phyloP scores from a whole-genome alignment of 2,329 filamentous ascomycete species.

The Penicillium sp. region DNA sequence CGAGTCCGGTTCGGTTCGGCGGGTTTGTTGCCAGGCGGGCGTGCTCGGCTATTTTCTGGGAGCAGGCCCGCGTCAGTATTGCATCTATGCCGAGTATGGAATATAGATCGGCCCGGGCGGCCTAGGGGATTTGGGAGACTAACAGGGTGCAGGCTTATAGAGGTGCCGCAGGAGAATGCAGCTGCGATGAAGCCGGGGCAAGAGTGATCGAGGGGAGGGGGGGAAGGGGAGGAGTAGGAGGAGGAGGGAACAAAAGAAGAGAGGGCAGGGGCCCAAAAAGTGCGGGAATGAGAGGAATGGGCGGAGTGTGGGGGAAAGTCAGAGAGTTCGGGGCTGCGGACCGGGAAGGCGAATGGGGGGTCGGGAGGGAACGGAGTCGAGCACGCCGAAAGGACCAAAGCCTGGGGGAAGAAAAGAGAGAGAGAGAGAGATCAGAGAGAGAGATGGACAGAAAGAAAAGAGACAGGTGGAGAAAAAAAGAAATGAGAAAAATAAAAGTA shows the following conservation, averaged over 20 bases:
- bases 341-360: conserved; percentile 26
- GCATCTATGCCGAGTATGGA: conserved; percentile 13
- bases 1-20: not conserved
- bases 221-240: conserved; percentile 9
- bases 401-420: not conserved
- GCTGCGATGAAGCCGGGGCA: conserved; percentile 2
- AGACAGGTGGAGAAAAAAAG: not conserved
- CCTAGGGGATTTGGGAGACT: not conserved
- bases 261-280: conserved; percentile 8
- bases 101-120: not conserved
- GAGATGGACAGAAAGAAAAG: not conserved
- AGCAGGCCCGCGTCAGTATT: conserved; percentile 13
- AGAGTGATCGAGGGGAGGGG: conserved; percentile 5
- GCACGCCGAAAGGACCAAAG: conserved; percentile 2
- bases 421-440: not conserved
- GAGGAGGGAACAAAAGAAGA: not conserved
- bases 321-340: conserved; percentile 34
- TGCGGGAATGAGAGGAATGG: conserved; percentile 32
- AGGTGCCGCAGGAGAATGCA: not conserved
- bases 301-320: conserved; percentile 40
- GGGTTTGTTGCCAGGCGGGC: conserved; percentile 5
- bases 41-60: conserved; percentile 4
- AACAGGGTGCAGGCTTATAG: not conserved
- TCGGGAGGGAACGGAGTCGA: conserved; percentile 28
- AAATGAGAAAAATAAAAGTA: not conserved